Evolutionary conservation across 2,329 filamentous ascomycete species (phyloP), one percentile per base, ranked within the genome.

Genomic region (Aureobasidium vineae): DNA sequence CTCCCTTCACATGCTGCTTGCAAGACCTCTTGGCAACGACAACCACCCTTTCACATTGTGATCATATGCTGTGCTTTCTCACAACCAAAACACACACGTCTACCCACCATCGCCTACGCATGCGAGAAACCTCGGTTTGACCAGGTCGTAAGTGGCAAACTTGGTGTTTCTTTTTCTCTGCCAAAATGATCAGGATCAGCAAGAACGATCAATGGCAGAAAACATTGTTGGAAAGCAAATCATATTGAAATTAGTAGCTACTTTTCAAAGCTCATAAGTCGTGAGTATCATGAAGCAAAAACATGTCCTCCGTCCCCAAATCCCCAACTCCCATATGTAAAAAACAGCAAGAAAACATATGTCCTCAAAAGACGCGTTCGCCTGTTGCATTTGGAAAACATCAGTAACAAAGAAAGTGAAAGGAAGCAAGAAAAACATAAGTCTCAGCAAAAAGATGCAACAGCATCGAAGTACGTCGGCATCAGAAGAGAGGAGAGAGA

Each of bases 251-350:
- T 36, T 47, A 16, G n/a, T 26, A 61, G 57, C 56, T 60, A 60
- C 19, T 47, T 47, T 21, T 36, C 36, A 23, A 61, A 38, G 41
- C 57, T 61, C 41, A 61, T 47, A 21, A 16, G 28, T 36, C n/a
- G 43, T 61, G 43, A 43, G 41, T 49, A 61, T 61, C 57, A 61
- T 61, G 19, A 36, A 61, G 57, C 57, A 61, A 60, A 19, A 45
- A 21, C 8, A 59, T 57, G 3, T 26, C 23, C 28, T 40, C 40
- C 38, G 3, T 5, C 19, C 16, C 41, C 28, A 21, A 47, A 36
- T 33, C 28, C 43, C 31, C 40, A 38, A 6, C n/a, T 21, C 41
- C 41, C 28, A 26, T 61, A 49, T 49, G 41, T 49, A n/a, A 41
- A 45, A 19, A 31, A 59, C 41, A 61, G 41, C 57, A 61, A 52